Evolutionary conservation across 2,329 filamentous ascomycete species (phyloP), one percentile per base, ranked within the genome.

Genomic region (Paecilomyces fulvus): DNA sequence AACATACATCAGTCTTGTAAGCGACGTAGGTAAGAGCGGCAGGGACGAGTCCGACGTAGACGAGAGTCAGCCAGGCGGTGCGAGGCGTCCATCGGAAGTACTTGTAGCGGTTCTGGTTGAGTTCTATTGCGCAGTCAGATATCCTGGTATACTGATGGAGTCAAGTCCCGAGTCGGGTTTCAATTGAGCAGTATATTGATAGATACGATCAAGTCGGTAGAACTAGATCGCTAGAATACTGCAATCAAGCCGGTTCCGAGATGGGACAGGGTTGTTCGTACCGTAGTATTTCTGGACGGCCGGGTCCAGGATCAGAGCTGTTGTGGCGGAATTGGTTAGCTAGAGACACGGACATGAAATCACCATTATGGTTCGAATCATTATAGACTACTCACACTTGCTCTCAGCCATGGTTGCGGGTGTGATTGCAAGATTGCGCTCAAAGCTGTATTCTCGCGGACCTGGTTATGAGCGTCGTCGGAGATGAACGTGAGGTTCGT

Each of bases 41-140:
- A 7, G 94, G 94, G 49, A 96, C 82, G 55, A 86, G 77, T 31
- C 85, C 77, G 57, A 88, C 82, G 74, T 92, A 96, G 61, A 87
- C 79, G 70, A 96, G 84, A 3, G 87, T 86, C 67, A 96, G 75
- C 77, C 83, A 85, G 30, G 90, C 90, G 50, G 90, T 95, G 68
- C 88, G 82, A 54, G 85, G 83, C 33, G 88, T 97, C 90, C 90
- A 97, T 74, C 90, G 84, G 83, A 97, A 99, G 83, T 90, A 96
- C 77, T 90, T 90, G 83, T 92, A 87, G 63, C 94, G 88, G 79
- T 89, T 90, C 68, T 83, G 79, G 68, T 82, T 84, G 85, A 96
- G 89, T 73, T 88, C 92, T 96, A 67, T 65, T n/a, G 43, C 20
- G 55, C 62, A 48, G 57, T 56, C 53, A 52, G 53, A 55, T 37